Base-by-base conservation (phyloP, 495 filamentous ascomycete species). In the Penicillium crystallinum region DNA sequence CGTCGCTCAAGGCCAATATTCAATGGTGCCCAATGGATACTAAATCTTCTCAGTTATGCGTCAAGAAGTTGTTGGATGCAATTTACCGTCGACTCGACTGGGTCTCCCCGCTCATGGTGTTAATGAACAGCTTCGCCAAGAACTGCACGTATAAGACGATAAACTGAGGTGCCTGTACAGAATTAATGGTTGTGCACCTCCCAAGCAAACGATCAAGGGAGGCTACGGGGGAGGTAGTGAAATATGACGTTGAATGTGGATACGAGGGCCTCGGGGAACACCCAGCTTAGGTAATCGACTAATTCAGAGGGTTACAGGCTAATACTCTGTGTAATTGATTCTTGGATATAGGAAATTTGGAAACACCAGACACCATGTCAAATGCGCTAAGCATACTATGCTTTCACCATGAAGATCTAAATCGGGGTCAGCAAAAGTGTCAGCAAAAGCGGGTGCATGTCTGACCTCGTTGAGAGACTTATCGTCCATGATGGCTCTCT, bases 1-100 rank as follows among this genome's bases (percentile, higher is more conserved):
- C 95, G 84, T 21, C 93, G 81, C 67, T 88, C 82, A 15, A 95
- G 70, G 3, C 95, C 92, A 14, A 97, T 79, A 60, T 90, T 90
- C 53, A 92, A 73, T 15, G 93, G 93, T 15, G 93, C 93, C 76
- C 88, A 96, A 48, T 84, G 82, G 58, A 96, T 82, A 22, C 84
- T 86, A 33, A 2, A 8, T 8, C 3, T 1, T 18, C 29, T 50
- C 5, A 42, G 48, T 50, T 10, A 25, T 3, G 12, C 18, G 14
- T 34, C 14, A 11, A 21, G 11, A 23, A 15, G 7, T 10, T 23
- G 19, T 50, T 25, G 30, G 15, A n/a, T 15, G 4, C 42, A 21
- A 15, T 19, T 48, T 50, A 18, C 48, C 21, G 25, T 42, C 11
- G 48, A 6, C 29, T 33, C 18, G 48, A n/a, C 36, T 50, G 18